Conservation (phyloP, 1,139 yeast species). For the Tardiomyces blankii region DNA sequence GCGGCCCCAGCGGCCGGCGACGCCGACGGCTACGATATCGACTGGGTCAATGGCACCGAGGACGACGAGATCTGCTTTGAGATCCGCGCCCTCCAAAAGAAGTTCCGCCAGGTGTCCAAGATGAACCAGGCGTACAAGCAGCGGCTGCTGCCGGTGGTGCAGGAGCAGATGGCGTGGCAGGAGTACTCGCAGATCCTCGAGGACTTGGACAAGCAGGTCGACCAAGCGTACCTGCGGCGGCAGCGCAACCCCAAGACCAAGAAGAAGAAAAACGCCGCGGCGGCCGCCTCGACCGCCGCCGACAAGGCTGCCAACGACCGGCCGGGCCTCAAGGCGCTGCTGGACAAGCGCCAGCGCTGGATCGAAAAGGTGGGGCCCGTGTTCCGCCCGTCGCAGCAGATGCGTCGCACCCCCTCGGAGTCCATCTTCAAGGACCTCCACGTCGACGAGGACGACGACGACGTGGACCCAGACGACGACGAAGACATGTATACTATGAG, state of each 20-base stretch:
- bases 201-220: conserved; percentile 92
- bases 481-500: conserved; percentile 9
- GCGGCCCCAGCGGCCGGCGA: conserved; percentile 5
- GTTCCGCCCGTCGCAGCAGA: conserved; percentile 50
- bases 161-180: conserved; percentile 90
- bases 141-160: conserved; percentile 59
- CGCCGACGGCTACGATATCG: conserved; percentile 34
- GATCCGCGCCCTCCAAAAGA: conserved; percentile 58
- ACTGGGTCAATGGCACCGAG: conserved; percentile 75
- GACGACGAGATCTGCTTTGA: conserved; percentile 94
- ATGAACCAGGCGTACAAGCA: conserved; percentile 61
- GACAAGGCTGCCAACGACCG: conserved; percentile 26
- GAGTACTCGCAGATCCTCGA: conserved; percentile 85
- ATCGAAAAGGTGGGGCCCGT: conserved; percentile 79
- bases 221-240: conserved; percentile 82
- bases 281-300: conserved; percentile 5
- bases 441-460: conserved; percentile 43
- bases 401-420: conserved; percentile 65
- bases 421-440: conserved; percentile 37
- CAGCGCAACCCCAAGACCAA: conserved; percentile 74
- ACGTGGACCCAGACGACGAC: conserved; percentile 37
- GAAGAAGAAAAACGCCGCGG: conserved; percentile 40
- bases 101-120: conserved; percentile 49
- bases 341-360: conserved; percentile 87
- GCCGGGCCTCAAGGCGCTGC: conserved; percentile 62